Conservation (phyloP, 1,139 yeast species). For the Kodamaea ohmeri region DNA sequence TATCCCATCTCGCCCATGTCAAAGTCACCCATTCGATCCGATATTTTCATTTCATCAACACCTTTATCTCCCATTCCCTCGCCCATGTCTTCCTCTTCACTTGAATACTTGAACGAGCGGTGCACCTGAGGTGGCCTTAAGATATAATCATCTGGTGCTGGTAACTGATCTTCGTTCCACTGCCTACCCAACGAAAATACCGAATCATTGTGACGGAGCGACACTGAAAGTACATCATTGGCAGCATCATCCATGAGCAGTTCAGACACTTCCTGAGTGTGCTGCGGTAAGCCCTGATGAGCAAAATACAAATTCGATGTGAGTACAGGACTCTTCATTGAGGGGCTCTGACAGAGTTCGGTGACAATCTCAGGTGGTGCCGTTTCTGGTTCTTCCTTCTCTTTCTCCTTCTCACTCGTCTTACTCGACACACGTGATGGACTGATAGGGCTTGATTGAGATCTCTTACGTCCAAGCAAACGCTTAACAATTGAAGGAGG, state of each 20-base stretch:
- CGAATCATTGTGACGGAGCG: slow-evolving; percentile 46
- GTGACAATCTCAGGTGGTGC: not conserved
- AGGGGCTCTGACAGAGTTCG: not conserved
- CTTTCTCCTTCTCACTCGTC: not conserved
- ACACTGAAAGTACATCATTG: slow-evolving; percentile 30
- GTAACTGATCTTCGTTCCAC: slow-evolving; percentile 3
- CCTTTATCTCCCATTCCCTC: no score
- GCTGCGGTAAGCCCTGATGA: slow-evolving; percentile 57
- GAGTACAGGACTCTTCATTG: slow-evolving; percentile 29
- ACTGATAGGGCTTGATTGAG: slow-evolving; percentile 18
- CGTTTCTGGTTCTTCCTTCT: not conserved
- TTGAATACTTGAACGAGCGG: slow-evolving; percentile 7
- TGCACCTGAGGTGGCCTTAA: slow-evolving; percentile 27
- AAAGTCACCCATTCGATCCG: no score
- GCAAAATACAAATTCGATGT: slow-evolving; percentile 49
- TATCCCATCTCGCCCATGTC: no score
- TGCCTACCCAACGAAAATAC: slow-evolving; percentile 27
- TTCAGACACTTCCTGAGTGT: slow-evolving; percentile 24
- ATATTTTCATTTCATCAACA: no score
- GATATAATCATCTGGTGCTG: slow-evolving; percentile 9
- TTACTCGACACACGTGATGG: slow-evolving; percentile 2
- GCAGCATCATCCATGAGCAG: slow-evolving; percentile 9
- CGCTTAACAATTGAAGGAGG: slow-evolving; percentile 3
- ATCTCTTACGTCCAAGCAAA: slow-evolving; percentile 23
- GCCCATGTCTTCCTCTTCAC: slow-evolving; percentile 4